A percentile compares a stretch with the other conserved stretches of the same genome.
phyloP scores from a whole-genome alignment of 306 rosid species.

The Fagus sylvatica region DNA sequence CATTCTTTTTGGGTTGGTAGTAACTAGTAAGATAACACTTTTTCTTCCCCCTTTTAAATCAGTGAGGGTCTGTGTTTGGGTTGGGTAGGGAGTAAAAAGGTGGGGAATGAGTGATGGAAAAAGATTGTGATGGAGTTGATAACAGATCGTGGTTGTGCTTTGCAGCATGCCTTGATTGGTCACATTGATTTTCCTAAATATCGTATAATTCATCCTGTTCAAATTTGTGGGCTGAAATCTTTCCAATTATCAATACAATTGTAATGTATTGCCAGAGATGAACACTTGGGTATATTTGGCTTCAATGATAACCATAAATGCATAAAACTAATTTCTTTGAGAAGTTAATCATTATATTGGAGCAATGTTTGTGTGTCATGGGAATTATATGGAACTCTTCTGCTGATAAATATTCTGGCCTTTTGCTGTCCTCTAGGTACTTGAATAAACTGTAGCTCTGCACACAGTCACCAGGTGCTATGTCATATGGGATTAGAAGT shows the following conservation, averaged over 20 bases:
- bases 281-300: neutral
- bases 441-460: constrained; percentile 13
- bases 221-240: neutral
- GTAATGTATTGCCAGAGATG: neutral
- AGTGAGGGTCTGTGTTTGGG: neutral
- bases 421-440: constrained; percentile 24
- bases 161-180: neutral
- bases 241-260: neutral
- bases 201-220: neutral
- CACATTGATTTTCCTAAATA: neutral
- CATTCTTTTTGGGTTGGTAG: too few relatives aligned
- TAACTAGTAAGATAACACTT: neutral
- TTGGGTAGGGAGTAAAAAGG: neutral
- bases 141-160: neutral
- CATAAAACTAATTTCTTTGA: neutral
- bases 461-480: constrained; percentile 6
- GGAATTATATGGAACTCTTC: neutral
- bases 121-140: neutral
- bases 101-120: neutral
- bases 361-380: neutral
- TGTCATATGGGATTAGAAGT: constrained; percentile 8
- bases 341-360: neutral
- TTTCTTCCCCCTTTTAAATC: too few relatives aligned
- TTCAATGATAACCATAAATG: neutral
- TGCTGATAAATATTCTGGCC: neutral